These are phyloP conservation scores for Thymus quinquecostatus DNA, from an alignment of 257 asterid genomes.

Conservation along the genomic window DNA sequence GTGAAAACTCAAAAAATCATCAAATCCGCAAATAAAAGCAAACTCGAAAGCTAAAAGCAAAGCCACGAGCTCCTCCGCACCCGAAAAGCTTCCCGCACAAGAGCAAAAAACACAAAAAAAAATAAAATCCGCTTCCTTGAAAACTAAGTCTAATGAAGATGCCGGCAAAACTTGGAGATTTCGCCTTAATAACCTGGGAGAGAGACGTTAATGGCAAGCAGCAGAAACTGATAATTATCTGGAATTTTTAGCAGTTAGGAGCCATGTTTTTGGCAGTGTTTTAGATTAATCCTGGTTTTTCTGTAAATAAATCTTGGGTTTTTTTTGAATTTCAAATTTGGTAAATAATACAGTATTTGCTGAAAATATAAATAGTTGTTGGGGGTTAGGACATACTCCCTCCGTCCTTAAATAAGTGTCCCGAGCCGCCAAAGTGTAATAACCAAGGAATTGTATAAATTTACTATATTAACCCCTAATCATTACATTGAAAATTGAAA, in stretches of 20 bases:
- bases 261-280: slow-evolving; percentile 11
- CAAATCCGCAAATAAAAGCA: slow-evolving; percentile 23
- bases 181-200: slow-evolving; percentile 9
- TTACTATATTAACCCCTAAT: no score
- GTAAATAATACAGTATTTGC: slow-evolving; percentile 8
- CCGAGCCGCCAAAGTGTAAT: no score
- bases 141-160: slow-evolving; percentile 26
- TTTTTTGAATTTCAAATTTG: slow-evolving; percentile 28
- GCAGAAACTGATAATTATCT: slow-evolving; percentile 29
- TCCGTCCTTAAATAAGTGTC: no score
- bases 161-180: slow-evolving; percentile 7
- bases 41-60: slow-evolving; percentile 35
- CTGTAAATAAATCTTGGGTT: neutral
- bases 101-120: neutral
- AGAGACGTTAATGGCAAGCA: slow-evolving; percentile 21
- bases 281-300: slow-evolving; percentile 14
- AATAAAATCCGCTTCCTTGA: slow-evolving; percentile 17
- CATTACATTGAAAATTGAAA: no score
- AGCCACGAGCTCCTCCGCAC: slow-evolving; percentile 31
- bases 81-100: slow-evolving; percentile 36
- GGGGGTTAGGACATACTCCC: slow-evolving; percentile 10
- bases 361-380: slow-evolving; percentile 23
- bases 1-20: slow-evolving; percentile 10
- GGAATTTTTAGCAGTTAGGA: slow-evolving; percentile 17
- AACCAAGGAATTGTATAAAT: no score